Conservation (phyloP, 345 rosid species). For the Brassica nigra region DNA sequence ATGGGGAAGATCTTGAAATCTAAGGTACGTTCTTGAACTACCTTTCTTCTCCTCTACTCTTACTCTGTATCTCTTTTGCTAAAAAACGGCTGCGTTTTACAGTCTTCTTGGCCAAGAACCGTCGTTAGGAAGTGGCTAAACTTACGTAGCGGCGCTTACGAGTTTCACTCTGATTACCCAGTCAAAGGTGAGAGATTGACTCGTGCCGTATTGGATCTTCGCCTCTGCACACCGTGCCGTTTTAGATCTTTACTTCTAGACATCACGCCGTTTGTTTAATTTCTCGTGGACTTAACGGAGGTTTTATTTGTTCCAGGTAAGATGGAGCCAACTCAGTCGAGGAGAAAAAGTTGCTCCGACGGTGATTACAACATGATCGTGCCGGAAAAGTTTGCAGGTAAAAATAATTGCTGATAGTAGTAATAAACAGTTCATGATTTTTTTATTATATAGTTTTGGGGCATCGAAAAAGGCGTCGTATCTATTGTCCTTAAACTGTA, state of each 20-base stretch:
- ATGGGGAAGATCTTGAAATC: conserved; percentile 53
- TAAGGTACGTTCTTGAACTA: conserved; percentile 49
- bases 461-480: conserved; percentile 26
- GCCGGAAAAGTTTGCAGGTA: conserved; percentile 70
- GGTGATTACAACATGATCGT: conserved; percentile 49
- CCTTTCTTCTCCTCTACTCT: not conserved
- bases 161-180: conserved; percentile 72
- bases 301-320: conserved; percentile 34
- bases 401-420: not conserved
- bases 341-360: conserved; percentile 80
- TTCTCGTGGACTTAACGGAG: not conserved
- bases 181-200: conserved; percentile 47
- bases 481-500: conserved; percentile 6
- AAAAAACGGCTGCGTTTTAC: conserved; percentile 15
- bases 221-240: not conserved
- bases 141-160: conserved; percentile 63
- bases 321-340: conserved; percentile 31
- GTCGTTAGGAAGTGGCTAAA: conserved; percentile 86
- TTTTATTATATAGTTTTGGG: not conserved
- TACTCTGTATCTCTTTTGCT: not conserved
- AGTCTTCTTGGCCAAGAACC: conserved; percentile 79
- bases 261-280: not conserved
- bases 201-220: not conserved
- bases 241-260: not conserved
- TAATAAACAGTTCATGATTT: not conserved